phyloP scores from a whole-genome alignment of 2,329 filamentous ascomycete genomes.

The Ceratocystis albifundus region DNA sequence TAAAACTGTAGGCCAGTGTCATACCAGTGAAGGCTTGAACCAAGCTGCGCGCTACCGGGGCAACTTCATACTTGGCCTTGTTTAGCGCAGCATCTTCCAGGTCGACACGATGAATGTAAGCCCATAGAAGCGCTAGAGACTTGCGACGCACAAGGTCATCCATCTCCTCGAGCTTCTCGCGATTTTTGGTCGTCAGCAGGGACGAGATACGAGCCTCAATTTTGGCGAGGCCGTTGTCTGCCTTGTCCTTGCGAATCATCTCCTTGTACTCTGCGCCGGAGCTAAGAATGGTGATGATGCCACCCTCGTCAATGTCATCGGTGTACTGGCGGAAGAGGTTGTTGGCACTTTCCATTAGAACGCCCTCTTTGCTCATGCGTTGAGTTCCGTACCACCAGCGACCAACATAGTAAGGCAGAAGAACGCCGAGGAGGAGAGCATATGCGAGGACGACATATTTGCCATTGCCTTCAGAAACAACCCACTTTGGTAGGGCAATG shows the following conservation, averaged over 20 bases:
- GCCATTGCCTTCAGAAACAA: constrained; percentile 84
- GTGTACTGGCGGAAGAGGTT: constrained; percentile 89
- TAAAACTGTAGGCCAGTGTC: constrained; percentile 74
- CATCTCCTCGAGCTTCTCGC: constrained; percentile 62
- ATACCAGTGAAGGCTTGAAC: constrained; percentile 82
- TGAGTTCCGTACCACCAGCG: constrained; percentile 99
- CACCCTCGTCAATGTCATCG: constrained; percentile 68
- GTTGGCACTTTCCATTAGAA: constrained; percentile 85
- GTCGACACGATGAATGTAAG: constrained; percentile 81
- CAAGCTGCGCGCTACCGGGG: constrained; percentile 71
- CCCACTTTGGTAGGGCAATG: constrained; percentile 86
- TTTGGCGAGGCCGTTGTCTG: constrained; percentile 68
- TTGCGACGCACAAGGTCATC: constrained; percentile 75
- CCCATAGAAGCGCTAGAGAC: constrained; percentile 82
- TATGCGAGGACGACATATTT: constrained; percentile 93
- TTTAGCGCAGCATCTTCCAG: constrained; percentile 67
- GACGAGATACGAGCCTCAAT: constrained; percentile 71
- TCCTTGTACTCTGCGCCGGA: constrained; percentile 75
- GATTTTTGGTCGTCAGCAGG: constrained; percentile 56
- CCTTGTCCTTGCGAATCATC: constrained; percentile 63
- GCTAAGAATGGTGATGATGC: constrained; percentile 69
- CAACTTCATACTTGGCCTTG: constrained; percentile 78
- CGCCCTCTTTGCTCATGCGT: constrained; percentile 81
- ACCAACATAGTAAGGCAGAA: constrained; percentile 85
- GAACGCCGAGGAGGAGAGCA: constrained; percentile 72